Evolutionary conservation across 495 filamentous ascomycete genomes (phyloP), one percentile per base, ranked within the genome.

Genomic region (Penicillium robsamsonii): DNA sequence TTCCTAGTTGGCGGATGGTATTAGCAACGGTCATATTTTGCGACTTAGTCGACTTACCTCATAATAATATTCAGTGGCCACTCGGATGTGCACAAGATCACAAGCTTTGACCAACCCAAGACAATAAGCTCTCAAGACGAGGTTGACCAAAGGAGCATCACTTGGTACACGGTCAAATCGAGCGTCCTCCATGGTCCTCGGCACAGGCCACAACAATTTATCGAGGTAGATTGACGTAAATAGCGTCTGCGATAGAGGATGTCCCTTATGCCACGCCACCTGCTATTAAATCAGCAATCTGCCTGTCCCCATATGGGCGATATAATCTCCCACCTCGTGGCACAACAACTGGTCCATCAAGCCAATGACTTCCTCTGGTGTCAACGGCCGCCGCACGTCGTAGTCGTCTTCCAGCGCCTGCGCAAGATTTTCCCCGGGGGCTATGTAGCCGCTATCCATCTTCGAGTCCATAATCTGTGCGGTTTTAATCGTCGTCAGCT

Each of bases 191-290:
- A 94, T 72, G 17, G 70, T 81, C 35, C 65, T 75, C 8, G 91
- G 89, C 43, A 80, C 75, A 15, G 90, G 87, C 66, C 84, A 86
- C 60, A 96, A 75, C 15, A 99, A 76, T 40, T 81, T 84, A 62
- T 97, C 92, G 60, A 99, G 84, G 69, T 99, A 94, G 31, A 95
- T 77, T 33, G 89, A 96, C n/a, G 92, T 96, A 68, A 96, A 91
- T 7, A 99, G 73, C 0, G 92, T 97, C 67, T 97, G 95, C 4
- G 92, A 94, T 4, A 99, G 85, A 29, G 94, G 91, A 61, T 95
- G 88, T 17, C 94, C 94, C 66, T 88, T 87, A 73, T 97, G 91
- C 94, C 94, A 99, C 63, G 91, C 91, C 87, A 96, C 94, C 89
- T 96, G 62, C 44, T 49, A 48, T 64, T 29, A 33, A 51, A 49